Evolutionary conservation across 73 alveolate species (phyloP), one percentile per base, ranked within the genome.

Genomic region (Paramecium biaurelia): DNA sequence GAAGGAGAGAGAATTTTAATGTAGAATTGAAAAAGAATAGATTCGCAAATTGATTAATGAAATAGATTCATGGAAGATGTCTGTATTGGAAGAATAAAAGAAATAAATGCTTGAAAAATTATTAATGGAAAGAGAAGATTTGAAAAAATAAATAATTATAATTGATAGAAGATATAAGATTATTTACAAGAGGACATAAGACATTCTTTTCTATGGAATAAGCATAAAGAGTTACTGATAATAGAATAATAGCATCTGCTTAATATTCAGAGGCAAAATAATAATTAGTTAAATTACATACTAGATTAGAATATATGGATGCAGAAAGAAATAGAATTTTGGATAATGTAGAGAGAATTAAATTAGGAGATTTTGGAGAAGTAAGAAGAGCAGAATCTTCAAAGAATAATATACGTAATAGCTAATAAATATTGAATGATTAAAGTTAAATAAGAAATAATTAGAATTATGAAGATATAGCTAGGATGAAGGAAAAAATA

Each of bases 1-100:
- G 47, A 89, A 53, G 43, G 94, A 89, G 35, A 43, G 85, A 43
- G 85, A 89, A 18, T 82, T 89, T 42, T 24, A 89, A 30, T 49
- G 87, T 45, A 67, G 87, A 72, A 72, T 89, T 15, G 94, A 89
- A 70, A 89, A 72, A 70, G 94, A 89, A 24, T 47, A 89, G 41
- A 89, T 89, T 9, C 34, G 87, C n/a, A 89, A 89, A 63, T 63
- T 43, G 21, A 57, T 89, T 23, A 70, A 68, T 70, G 94, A 89
- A 45, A 79, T 79, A 14, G 90, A 79, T 45, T 79, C 90, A 79
- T 79, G 90, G 90, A 79, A 79, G 30, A 79, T 79, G 90, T 79
- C 90, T 3, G 90, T 79, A 2, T 41, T 47, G 20, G 90, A 79
- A 20, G 90, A 79, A 18, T 89, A 70, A 72, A 89, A 72, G 85